phyloP scores from a whole-genome alignment of 176 grass and related monocot genomes.

The Oryza glumipatula region DNA sequence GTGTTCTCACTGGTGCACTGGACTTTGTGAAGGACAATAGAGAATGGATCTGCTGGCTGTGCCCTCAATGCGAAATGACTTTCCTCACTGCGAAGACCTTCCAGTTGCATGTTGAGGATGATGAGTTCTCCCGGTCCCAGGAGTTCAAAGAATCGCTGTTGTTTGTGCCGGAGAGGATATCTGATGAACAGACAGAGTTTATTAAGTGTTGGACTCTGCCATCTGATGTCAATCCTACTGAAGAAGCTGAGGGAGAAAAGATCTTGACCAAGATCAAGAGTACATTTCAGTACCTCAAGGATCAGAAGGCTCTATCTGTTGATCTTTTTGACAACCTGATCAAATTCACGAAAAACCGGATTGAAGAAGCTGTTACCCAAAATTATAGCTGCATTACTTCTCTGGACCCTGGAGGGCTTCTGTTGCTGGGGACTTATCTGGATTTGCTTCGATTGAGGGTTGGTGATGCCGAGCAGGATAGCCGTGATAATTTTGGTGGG shows the following conservation, averaged over 20 bases:
- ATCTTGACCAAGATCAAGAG: background rate
- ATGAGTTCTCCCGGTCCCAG: too few relatives aligned
- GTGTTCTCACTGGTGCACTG: background rate
- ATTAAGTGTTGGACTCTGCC: background rate
- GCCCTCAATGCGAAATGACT: background rate
- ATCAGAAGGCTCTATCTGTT: slow-evolving; percentile 21
- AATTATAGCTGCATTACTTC: background rate
- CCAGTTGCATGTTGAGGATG: too few relatives aligned
- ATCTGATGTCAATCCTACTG: background rate
- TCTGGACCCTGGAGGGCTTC: background rate
- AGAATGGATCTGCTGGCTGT: background rate
- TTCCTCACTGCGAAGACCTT: background rate
- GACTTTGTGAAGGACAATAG: background rate
- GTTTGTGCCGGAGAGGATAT: background rate
- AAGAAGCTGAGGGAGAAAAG: background rate
- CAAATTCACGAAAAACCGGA: slow-evolving; percentile 1
- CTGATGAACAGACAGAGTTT: background rate
- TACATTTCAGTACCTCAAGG: background rate
- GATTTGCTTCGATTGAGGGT: background rate
- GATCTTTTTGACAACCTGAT: background rate
- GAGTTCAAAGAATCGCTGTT: background rate
- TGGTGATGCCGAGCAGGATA: background rate
- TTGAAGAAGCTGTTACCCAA: background rate
- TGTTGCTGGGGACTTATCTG: background rate
- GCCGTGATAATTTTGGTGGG: background rate